phyloP scores from a whole-genome alignment of 306 rosid genomes.

The Cucumis melo region DNA sequence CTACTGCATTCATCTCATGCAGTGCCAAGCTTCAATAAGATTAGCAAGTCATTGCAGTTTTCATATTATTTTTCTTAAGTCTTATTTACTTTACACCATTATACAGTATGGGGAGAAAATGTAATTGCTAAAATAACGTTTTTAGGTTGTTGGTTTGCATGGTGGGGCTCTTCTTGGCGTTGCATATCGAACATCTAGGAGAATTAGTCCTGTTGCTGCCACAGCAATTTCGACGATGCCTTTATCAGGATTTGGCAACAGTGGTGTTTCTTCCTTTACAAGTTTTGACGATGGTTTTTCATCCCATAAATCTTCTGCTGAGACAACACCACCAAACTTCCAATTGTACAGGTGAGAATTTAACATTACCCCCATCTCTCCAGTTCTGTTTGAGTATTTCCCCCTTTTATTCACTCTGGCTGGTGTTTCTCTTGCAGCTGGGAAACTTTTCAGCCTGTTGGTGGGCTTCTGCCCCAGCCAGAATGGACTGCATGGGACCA shows the following conservation, averaged over 20 bases:
- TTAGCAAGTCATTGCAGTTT: neutral
- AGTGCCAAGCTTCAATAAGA: neutral
- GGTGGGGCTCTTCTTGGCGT: constrained; percentile 98
- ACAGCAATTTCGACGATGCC: constrained; percentile 99
- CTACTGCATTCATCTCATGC: neutral
- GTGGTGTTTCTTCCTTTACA: constrained; percentile 83
- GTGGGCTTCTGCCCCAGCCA: constrained; percentile 95
- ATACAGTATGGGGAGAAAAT: constrained; percentile 1
- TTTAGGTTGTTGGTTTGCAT: constrained; percentile 90
- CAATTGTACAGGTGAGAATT: constrained; percentile 72
- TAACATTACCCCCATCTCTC: neutral
- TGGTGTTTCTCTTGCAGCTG: constrained; percentile 34
- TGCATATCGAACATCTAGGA: constrained; percentile 88
- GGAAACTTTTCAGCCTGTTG: constrained; percentile 98
- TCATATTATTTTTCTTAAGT: neutral
- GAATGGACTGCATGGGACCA: constrained; percentile 99
- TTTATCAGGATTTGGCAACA: constrained; percentile 79
- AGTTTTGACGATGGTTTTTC: constrained; percentile 79
- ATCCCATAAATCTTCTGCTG: constrained; percentile 56
- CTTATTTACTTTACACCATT: neutral
- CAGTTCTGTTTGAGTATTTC: neutral
- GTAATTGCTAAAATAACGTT: constrained; percentile 13
- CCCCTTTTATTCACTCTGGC: neutral
- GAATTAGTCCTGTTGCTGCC: constrained; percentile 85
- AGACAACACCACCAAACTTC: constrained; percentile 77